Evolutionary conservation across 768 basidiomycete genomes (phyloP), one percentile per base, ranked within the genome.

Genomic region (Royoungia palumana): DNA sequence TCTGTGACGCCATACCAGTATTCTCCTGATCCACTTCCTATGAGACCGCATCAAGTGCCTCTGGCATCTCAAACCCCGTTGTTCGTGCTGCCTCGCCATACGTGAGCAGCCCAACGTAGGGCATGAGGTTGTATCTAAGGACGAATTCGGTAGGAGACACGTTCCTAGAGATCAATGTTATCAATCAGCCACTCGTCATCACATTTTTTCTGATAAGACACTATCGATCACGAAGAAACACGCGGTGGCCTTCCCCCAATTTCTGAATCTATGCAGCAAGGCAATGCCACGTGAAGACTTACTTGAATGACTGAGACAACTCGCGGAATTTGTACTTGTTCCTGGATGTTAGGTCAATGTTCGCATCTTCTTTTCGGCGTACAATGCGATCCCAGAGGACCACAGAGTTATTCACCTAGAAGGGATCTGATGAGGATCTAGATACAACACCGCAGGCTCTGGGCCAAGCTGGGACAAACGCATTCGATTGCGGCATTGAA

Each of bases 351-450:
- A 59, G 32, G 69, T 67, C 50, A 43, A 95, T 69, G 37, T 77
- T 65, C 0, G 89, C 89, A 52, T 91, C 83, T 57, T 83, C 80
- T 56, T 85, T 85, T 49, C 85, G 76, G n/a, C 84, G 81, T 36
- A 95, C 77, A 62, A 95, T 94, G 34, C 87, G 82, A 69, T 95
- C 93, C 93, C 93, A 95, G 14, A 94, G 76, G 32, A 94, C 90
- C 5, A 94, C 86, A 17, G 85, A 77, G 63, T 90, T 90, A 50
- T 81, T 73, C 4, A 77, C 75, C 85, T 87, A 59, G 43, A 57
- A 50, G 56, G 36, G 28, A 35, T 41, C 40, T 42, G 38, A 47
- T 57, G 39, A 56, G 42, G 6, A 44, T 44, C 46, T 24, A 35
- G 43, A 44, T 24, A 40, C 43, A 49, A 40, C 27, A 46, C 37